phyloP scores from a whole-genome alignment of 495 filamentous ascomycete species.

The Aspergillus haitiensis region DNA sequence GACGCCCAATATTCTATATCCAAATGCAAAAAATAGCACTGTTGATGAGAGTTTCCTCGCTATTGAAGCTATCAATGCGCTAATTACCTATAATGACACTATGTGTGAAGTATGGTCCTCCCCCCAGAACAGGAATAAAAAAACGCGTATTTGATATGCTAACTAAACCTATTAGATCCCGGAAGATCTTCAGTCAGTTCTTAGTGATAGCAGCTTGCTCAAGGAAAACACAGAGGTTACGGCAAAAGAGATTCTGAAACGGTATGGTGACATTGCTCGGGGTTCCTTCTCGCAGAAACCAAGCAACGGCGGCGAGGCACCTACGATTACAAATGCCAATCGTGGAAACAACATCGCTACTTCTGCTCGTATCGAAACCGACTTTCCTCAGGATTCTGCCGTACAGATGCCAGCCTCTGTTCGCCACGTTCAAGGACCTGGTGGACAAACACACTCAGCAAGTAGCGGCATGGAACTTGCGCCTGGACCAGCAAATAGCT shows the following conservation, averaged over 20 bases:
- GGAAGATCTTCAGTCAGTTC: slow-evolving; percentile 81
- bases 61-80: slow-evolving; percentile 83
- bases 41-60: slow-evolving; percentile 84
- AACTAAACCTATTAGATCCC: slow-evolving; percentile 66
- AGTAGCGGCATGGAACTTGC: slow-evolving; percentile 37
- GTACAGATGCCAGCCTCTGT: slow-evolving; percentile 83
- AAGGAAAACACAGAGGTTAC: slow-evolving; percentile 81
- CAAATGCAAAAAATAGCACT: slow-evolving; percentile 64
- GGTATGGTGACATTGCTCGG: slow-evolving; percentile 73
- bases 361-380: slow-evolving; percentile 70
- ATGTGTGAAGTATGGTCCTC: slow-evolving; percentile 82
- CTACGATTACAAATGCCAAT: slow-evolving; percentile 43
- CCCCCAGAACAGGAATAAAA: slow-evolving; percentile 8
- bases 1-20: slow-evolving; percentile 89
- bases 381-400: slow-evolving; percentile 66
- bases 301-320: slow-evolving; percentile 58
- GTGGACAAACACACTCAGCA: slow-evolving; percentile 39
- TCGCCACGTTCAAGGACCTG: slow-evolving; percentile 69
- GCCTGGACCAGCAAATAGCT: slow-evolving; percentile 29
- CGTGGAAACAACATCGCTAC: slow-evolving; percentile 42
- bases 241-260: slow-evolving; percentile 93
- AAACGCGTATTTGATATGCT: slow-evolving; percentile 19
- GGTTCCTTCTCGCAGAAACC: slow-evolving; percentile 57
- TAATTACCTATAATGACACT: slow-evolving; percentile 90
- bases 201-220: slow-evolving; percentile 80